A percentile compares a stretch with the other conserved stretches of the same genome.
phyloP scores from a whole-genome alignment of 331 rosid species.

The Dryas integrifolia region DNA sequence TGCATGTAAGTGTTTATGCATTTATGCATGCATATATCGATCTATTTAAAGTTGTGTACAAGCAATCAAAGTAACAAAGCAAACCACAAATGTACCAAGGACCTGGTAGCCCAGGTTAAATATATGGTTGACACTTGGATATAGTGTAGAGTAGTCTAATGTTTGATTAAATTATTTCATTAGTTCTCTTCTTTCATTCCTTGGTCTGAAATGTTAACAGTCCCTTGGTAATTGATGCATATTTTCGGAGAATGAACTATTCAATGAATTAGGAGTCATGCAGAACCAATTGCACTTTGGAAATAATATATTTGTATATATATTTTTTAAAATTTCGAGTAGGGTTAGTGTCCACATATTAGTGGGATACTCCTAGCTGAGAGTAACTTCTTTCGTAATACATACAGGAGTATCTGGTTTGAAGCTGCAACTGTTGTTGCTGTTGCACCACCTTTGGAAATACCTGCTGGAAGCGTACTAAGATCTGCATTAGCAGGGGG shows the following conservation, averaged over 20 bases:
- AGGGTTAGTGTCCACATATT: background rate
- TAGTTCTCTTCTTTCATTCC: background rate
- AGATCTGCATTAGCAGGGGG: constrained; percentile 99
- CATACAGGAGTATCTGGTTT: constrained; percentile 95
- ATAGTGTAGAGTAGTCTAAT: too few relatives aligned
- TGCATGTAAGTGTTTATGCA: background rate
- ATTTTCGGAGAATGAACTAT: background rate
- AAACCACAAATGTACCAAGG: too few relatives aligned
- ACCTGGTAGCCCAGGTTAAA: too few relatives aligned
- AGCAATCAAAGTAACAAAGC: too few relatives aligned
- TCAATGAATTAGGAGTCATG: background rate
- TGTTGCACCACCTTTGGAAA: constrained; percentile 86
- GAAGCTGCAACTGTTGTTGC: constrained; percentile 97
- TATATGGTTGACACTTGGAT: too few relatives aligned
- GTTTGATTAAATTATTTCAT: too few relatives aligned
- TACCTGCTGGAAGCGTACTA: constrained; percentile 93
- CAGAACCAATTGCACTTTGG: background rate
- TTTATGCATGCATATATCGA: background rate
- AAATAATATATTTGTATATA: background rate
- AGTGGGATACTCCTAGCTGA: constrained; percentile 17
- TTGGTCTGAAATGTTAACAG: background rate
- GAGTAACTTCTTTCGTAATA: constrained; percentile 24
- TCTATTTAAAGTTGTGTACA: too few relatives aligned
- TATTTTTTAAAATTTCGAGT: constrained; percentile 4
- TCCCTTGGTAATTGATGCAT: background rate